Conservation (phyloP, 1,139 yeast genomes). For the Yamadazyma diospyri region DNA sequence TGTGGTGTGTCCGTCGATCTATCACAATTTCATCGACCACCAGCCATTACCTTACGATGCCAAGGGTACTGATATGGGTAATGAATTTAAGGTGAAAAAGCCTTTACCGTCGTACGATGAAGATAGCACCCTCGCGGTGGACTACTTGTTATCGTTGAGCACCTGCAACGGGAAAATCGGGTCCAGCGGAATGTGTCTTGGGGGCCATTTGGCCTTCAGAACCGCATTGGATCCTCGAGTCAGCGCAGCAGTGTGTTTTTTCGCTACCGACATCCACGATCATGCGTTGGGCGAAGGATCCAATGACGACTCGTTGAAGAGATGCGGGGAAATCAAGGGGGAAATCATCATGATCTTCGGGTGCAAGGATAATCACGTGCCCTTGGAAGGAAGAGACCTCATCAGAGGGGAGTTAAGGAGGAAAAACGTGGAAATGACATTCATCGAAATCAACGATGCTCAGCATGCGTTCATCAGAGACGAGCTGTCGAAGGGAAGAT, state of each 20-base stretch:
- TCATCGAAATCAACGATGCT: slow-evolving; percentile 69
- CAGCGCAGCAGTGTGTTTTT: slow-evolving; percentile 68
- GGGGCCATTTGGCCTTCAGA: slow-evolving; percentile 80
- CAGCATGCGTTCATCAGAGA: slow-evolving; percentile 84
- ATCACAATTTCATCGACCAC: slow-evolving; percentile 66
- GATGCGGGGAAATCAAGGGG: slow-evolving; percentile 52
- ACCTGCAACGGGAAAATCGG: slow-evolving; percentile 76
- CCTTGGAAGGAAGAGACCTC: slow-evolving; percentile 72
- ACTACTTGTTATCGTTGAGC: slow-evolving; percentile 51
- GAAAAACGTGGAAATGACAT: slow-evolving; percentile 59
- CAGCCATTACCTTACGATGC: slow-evolving; percentile 68
- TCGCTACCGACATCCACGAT: slow-evolving; percentile 77
- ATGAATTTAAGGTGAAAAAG: slow-evolving; percentile 61
- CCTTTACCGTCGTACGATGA: slow-evolving; percentile 74
- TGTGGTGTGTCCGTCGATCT: slow-evolving; percentile 74
- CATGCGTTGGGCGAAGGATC: slow-evolving; percentile 60
- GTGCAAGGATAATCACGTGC: slow-evolving; percentile 76
- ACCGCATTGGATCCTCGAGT: slow-evolving; percentile 66
- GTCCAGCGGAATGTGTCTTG: slow-evolving; percentile 85
- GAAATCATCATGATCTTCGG: slow-evolving; percentile 73
- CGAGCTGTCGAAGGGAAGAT: slow-evolving; percentile 73
- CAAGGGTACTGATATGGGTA: slow-evolving; percentile 76
- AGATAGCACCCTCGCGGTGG: slow-evolving; percentile 63
- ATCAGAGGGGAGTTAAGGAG: slow-evolving; percentile 63
- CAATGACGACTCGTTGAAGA: slow-evolving; percentile 60